Base-by-base conservation (phyloP, 2,329 filamentous ascomycete species). In the Aspergillus quadricinctus region DNA sequence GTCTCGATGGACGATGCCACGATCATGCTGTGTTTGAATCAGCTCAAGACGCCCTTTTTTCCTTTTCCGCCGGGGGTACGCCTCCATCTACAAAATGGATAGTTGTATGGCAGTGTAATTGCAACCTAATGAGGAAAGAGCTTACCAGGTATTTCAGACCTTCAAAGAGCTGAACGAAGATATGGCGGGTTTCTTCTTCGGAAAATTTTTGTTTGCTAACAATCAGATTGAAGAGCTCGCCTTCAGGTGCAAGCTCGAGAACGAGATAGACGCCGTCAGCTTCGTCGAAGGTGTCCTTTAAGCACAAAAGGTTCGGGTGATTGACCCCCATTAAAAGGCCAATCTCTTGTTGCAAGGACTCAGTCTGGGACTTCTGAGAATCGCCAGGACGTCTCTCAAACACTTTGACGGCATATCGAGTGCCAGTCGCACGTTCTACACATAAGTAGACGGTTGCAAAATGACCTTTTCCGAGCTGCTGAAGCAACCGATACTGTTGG, bases 301-400 rank as follows among this genome's bases (percentile, higher is more conserved):
- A 79, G 70, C 92, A 97, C 14, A 99, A 80, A 53, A 99, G 83
- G 63, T 95, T 94, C 3, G 92, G 90, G 72, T 99, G 94, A 70
- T 89, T 96, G 59, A 99, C 91, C n/a, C 92, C 86, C 92, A 96
- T 97, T 58, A 99, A 78, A 17, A 99, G 90, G 23, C 90, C 93
- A 70, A 99, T 96, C 72, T 99, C 95, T 72, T 97, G 92, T 70
- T 97, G 91, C 48, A 97, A 76, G 2, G 90, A 88, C 57, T 96
- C 91, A 5, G 88, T 86, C 73, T 92, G 93, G 19, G 90, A 88
- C 61, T 84, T 85, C 63, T 97, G 92, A 43, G 92, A 91, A 57
- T 87, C 82, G n/a, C 89, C 89, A 2, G 87, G 81, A 4, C 89
- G 86, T 75, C 91, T 94, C 66, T 91, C 92, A 69, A 99, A 97